A percentile compares a stretch with the other conserved stretches of the same genome.
Conservation (phyloP, 2,329 filamentous ascomycete genomes). For the Neofusicoccum umdonicola region DNA sequence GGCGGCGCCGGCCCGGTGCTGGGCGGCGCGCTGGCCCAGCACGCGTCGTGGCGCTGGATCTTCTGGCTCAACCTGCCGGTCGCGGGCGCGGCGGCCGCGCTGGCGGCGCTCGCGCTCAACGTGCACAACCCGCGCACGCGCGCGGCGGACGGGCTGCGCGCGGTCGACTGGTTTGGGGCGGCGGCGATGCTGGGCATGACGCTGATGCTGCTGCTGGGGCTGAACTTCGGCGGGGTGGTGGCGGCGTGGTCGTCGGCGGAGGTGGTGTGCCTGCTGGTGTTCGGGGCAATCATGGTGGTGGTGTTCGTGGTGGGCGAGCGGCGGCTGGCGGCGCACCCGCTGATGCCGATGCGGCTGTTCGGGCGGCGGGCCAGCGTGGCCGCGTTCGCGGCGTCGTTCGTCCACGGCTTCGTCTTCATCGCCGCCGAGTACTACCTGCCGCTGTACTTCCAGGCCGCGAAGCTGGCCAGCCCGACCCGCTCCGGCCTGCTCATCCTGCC, state of each 20-base stretch:
- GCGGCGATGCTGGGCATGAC: conserved; percentile 25
- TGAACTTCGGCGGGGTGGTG: conserved; percentile 54
- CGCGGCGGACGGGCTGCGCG: too few relatives aligned
- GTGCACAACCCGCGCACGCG: too few relatives aligned
- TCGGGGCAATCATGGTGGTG: conserved; percentile 48
- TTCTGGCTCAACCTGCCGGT: too few relatives aligned
- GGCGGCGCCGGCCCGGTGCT: too few relatives aligned
- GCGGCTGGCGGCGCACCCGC: conserved; percentile 60
- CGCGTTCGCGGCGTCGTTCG: conserved; percentile 50
- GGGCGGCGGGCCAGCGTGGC: conserved; percentile 56
- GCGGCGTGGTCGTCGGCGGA: conserved; percentile 56
- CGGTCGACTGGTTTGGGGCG: too few relatives aligned
- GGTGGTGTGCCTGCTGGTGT: conserved; percentile 55
- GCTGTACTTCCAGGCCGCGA: conserved; percentile 69
- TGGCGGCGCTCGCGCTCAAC: too few relatives aligned
- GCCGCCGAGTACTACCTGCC: conserved; percentile 69
- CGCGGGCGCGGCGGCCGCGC: too few relatives aligned
- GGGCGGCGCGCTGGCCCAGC: too few relatives aligned
- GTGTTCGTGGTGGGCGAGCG: conserved; percentile 63
- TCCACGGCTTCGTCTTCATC: conserved; percentile 51
- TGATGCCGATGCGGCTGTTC: conserved; percentile 68
- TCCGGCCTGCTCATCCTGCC: conserved; percentile 61
- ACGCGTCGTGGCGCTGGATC: too few relatives aligned
- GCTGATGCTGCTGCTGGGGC: conserved; percentile 52
- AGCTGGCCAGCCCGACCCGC: conserved; percentile 58